These are phyloP conservation scores for Suhomyces emberorum DNA, from an alignment of 805 yeast genomes.

Conservation along the genomic window DNA sequence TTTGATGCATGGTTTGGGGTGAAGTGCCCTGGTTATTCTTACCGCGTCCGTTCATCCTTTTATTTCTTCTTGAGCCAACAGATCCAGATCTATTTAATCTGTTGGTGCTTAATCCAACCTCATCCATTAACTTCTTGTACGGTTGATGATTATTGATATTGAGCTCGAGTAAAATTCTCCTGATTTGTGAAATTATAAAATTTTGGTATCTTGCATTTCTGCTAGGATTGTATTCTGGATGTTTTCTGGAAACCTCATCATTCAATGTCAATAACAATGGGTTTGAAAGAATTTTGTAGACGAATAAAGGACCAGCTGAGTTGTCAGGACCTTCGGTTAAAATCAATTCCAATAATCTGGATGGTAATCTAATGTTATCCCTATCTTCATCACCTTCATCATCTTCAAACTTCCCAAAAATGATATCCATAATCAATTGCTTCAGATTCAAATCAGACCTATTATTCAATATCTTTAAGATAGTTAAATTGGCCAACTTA, in stretches of 20 bases:
- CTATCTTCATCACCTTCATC: conserved; percentile 14
- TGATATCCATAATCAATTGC: conserved; percentile 55
- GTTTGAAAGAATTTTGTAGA: conserved; percentile 74
- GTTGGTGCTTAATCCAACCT: conserved; percentile 65
- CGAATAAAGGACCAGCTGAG: conserved; percentile 50
- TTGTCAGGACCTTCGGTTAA: conserved; percentile 65
- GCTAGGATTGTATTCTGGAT: conserved; percentile 20
- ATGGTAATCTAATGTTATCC: conserved; percentile 25
- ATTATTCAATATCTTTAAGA: conserved; percentile 72
- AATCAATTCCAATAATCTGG: conserved; percentile 52
- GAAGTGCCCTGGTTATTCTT: conserved; percentile 2
- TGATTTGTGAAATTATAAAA: conserved; percentile 57
- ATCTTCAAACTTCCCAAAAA: conserved; percentile 54
- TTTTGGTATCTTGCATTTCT: conserved; percentile 41
- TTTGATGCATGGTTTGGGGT: conserved; percentile 8
- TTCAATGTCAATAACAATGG: conserved; percentile 48
- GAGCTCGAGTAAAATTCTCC: conserved; percentile 58
- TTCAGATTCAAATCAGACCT: conserved; percentile 64
- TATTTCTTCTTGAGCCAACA: conserved; percentile 21
- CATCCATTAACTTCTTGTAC: conserved; percentile 85
- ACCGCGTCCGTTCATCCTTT: conserved; percentile 12
- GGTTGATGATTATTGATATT: conserved; percentile 60
- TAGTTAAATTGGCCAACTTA: conserved; percentile 79
- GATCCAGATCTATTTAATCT: conserved; percentile 28
- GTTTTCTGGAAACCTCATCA: conserved; percentile 12